Base-by-base conservation (phyloP, 2,329 filamentous ascomycete species). In the Colletotrichum orchidophilum region DNA sequence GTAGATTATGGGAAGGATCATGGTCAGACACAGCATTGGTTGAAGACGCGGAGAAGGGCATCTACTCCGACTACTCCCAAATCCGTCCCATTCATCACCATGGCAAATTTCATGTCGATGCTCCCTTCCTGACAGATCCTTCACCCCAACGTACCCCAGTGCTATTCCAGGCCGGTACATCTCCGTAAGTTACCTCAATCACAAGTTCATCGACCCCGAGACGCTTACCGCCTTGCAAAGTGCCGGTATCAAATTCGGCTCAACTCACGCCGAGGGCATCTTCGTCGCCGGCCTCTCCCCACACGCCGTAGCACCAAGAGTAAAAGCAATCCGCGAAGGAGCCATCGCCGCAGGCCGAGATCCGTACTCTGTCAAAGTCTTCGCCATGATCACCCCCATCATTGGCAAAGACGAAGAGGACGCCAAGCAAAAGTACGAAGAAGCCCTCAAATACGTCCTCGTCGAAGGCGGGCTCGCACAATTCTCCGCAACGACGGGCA, bases 141-240 rank as follows among this genome's bases (percentile, higher is more conserved):
- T 88, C 87, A 0, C 86, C 87, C 4, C 88, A 90, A 74, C 79
- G 87, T 1, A 90, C 87, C 0, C 87, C 87, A 0, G 87, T 88
- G 70, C 78, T 90, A 0, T 87, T 89, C 75, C 89, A 91, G 73
- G 88, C 89, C 1, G 89, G 89, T 0, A 90, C 87, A 0, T 91
- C 88, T 21, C 66, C 61, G 66, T 65, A 35, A 54, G 66, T 58
- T 13, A 3, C 7, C 8, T 33, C 6, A 3, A 33, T n/a, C n/a
- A n/a, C n/a, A n/a, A n/a, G n/a, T n/a, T n/a, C n/a, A n/a, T n/a
- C n/a, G n/a, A n/a, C n/a, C n/a, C n/a, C n/a, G n/a, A n/a, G 2
- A 2, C 11, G 9, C 35, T 31, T 1, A 61, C 18, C 13, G 15
- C 5, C 7, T 6, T 3, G 13, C 3, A 9, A 0, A 75, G 85